Percentiles rank a stretch among this genome's conserved stretches.
Evolutionary conservation across 257 asterid species (phyloP).

Genomic region (Solanum appendiculatum): DNA sequence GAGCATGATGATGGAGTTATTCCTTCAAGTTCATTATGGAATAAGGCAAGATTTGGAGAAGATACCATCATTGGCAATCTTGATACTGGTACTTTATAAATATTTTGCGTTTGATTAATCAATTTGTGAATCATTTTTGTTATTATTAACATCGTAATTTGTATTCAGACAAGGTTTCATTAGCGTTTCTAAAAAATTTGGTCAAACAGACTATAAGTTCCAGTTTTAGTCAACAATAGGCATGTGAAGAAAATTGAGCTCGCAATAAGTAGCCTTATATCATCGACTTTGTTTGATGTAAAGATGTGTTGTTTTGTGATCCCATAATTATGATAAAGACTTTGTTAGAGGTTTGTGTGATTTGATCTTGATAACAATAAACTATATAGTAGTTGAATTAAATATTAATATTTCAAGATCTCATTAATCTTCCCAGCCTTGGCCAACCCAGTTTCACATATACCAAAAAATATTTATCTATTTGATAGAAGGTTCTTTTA

Average conservation of each 20-base stretch:
- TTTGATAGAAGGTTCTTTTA: background rate
- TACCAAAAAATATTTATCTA: background rate
- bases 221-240: background rate
- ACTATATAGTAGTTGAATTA: background rate
- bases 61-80: conserved; percentile 80
- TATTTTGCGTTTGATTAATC: background rate
- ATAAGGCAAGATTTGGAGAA: conserved; percentile 81
- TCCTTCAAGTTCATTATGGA: conserved; percentile 50
- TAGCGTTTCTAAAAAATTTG: accelerated
- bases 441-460: background rate
- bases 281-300: background rate
- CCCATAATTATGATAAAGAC: background rate
- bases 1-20: conserved; percentile 39
- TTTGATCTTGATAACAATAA: background rate
- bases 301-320: background rate
- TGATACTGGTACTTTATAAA: conserved; percentile 56
- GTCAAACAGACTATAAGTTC: background rate
- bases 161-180: accelerated
- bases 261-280: background rate
- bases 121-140: background rate
- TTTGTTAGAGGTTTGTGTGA: background rate
- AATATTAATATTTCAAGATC: background rate
- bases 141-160: background rate
- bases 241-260: background rate
- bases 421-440: background rate